These are phyloP conservation scores for Naganishia antarctica DNA, from an alignment of 768 basidiomycete species.

Conservation along the genomic window DNA sequence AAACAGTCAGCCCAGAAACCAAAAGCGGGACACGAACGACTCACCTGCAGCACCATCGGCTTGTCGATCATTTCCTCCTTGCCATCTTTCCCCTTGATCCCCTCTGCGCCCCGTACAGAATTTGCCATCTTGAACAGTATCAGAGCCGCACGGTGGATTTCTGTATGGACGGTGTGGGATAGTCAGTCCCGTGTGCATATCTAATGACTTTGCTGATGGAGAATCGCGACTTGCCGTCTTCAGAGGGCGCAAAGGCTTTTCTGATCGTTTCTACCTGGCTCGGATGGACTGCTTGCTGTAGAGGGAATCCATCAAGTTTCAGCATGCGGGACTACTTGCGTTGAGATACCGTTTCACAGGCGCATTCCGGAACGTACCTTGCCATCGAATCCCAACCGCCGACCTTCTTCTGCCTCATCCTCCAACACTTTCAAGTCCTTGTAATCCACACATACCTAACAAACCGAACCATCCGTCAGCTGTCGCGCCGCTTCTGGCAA, in stretches of 20 bases:
- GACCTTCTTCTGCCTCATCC: conserved; percentile 74
- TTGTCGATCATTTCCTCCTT: conserved; percentile 80
- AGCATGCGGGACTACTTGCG: too few species aligned
- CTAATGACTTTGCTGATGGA: conserved; percentile 1
- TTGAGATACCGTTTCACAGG: too few species aligned
- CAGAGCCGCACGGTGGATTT: conserved; percentile 68
- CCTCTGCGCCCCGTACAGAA: conserved; percentile 62
- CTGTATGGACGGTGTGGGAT: conserved; percentile 50
- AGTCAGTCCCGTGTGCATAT: background rate
- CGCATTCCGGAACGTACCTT: conserved; percentile 69
- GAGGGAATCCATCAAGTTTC: too few species aligned
- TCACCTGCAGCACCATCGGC: conserved; percentile 78
- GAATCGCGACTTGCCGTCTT: conserved; percentile 55
- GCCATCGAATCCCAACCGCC: conserved; percentile 80
- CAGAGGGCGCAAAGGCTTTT: conserved; percentile 68
- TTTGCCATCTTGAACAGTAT: conserved; percentile 65
- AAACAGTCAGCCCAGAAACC: background rate
- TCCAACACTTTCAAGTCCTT: conserved; percentile 63
- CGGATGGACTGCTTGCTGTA: conserved; percentile 96
- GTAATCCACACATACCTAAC: conserved; percentile 81
- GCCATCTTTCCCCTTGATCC: conserved; percentile 59
- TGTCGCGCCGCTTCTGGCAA: background rate
- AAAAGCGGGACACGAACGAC: conserved; percentile 3
- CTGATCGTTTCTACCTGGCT: conserved; percentile 73
- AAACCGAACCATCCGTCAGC: conserved; percentile 13